Base-by-base conservation (phyloP, 192 early-diverging fungal species). In the Jimgerdemannia lactiflua region DNA sequence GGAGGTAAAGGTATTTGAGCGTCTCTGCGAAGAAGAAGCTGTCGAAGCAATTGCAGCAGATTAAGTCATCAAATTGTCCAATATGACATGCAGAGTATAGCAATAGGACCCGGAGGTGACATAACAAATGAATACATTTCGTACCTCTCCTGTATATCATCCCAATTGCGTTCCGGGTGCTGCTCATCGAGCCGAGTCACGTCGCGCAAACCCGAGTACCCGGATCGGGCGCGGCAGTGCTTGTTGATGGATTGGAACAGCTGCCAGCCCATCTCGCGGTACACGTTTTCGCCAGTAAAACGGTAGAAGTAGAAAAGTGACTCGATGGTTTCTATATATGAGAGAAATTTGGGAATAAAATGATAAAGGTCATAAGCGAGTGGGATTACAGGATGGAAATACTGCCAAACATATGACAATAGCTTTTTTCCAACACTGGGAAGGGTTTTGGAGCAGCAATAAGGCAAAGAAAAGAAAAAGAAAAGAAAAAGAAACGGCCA, bases 21-120 rank as follows among this genome's bases (percentile, higher is more conserved):
- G 96, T 97, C 79, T 99, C 97, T 0, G 96, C 96, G 72, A 97
- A 79, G 77, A 98, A 96, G 82, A 96, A 98, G 54, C 92, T 91
- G 44, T 1, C 29, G 29, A 29, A 29, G 29, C 29, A 29, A 29
- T 29, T 29, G 1, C 19, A 29, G 1, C 29, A 29, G 29, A 29
- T 29, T 29, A 29, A 29, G 29, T 29, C 29, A 29, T 29, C 29
- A 29, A 29, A 29, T 29, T 29, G 29, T 29, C 29, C 29, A 29
- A 29, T 29, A 29, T 29, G 29, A 29, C 29, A 29, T 29, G 29
- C 29, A 29, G 29, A 29, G 29, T 29, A 29, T 29, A 29, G 29
- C 29, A 29, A 29, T 29, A 29, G 29, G 0, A 29, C 29, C 29
- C 29, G 1, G 29, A 29, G 29, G 1, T 29, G 29, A 65, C 20